A percentile compares a stretch with the other conserved stretches of the same genome.
phyloP scores from a whole-genome alignment of 2,329 filamentous ascomycete genomes.

The Alternaria novae-zelandiae region DNA sequence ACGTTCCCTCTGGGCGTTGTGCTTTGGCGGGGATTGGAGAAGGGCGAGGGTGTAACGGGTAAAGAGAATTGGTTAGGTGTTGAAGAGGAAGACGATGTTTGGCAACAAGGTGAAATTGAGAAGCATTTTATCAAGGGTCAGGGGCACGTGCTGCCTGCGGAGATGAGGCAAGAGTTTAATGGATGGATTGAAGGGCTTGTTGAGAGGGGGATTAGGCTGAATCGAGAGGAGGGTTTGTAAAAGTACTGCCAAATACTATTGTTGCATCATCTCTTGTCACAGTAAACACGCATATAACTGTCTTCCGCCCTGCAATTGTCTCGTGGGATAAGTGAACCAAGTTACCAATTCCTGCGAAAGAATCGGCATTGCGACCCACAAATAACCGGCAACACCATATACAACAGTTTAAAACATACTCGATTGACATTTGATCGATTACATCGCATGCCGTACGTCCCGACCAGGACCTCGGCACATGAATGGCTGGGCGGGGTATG shows the following conservation, averaged over 20 bases:
- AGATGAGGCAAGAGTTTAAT: conserved; percentile 74
- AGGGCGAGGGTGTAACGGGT: conserved; percentile 50
- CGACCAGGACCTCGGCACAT: conserved; percentile 1
- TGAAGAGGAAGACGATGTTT: conserved; percentile 43
- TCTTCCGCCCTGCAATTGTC: background rate
- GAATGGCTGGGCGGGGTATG: conserved; percentile 8
- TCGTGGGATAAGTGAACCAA: too few species aligned
- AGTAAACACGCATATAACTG: background rate
- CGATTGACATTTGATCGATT: background rate
- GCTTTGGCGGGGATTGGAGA: conserved; percentile 70
- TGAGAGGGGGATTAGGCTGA: conserved; percentile 59
- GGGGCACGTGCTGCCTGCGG: conserved; percentile 77
- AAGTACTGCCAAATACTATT: background rate
- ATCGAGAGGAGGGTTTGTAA: conserved; percentile 23
- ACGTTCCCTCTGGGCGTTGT: conserved; percentile 71
- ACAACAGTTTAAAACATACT: background rate
- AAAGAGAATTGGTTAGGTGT: conserved; percentile 43
- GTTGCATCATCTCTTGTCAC: background rate
- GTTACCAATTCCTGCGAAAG: too few species aligned
- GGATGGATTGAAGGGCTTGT: conserved; percentile 65
- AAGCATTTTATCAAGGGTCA: conserved; percentile 70
- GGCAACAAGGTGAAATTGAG: conserved; percentile 54
- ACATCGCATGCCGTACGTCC: background rate
- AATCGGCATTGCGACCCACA: background rate
- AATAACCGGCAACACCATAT: background rate